Conservation (phyloP, 2,329 filamentous ascomycete genomes). For the Berkeleyomyces basicola region DNA sequence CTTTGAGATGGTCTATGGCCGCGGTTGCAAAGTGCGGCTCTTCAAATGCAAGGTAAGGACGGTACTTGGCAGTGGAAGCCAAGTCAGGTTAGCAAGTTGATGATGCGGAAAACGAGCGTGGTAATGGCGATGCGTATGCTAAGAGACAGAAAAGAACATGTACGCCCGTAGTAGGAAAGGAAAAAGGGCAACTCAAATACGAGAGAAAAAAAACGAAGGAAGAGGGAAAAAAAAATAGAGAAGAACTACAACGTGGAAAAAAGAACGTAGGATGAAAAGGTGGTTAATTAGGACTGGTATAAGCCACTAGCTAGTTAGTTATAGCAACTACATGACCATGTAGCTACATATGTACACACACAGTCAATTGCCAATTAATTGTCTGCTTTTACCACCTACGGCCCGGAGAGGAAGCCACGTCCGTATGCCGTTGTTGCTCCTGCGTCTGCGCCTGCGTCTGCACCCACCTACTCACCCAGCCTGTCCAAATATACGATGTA, state of each 20-base stretch:
- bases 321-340: too few relatives aligned
- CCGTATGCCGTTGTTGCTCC: background rate
- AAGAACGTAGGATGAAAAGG: background rate
- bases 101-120: background rate
- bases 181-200: constrained; percentile 5
- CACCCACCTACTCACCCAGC: too few relatives aligned
- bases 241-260: constrained; percentile 5
- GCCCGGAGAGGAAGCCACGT: background rate
- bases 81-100: background rate
- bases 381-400: background rate
- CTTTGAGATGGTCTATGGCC: too few relatives aligned
- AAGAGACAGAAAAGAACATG: constrained; percentile 2
- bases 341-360: too few relatives aligned
- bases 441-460: background rate
- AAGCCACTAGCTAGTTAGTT: too few relatives aligned
- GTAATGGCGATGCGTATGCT: background rate
- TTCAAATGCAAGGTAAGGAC: background rate
- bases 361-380: too few relatives aligned
- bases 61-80: background rate
- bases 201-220: constrained; percentile 13
- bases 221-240: constrained; percentile 10
- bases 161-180: constrained; percentile 3
- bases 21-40: background rate
- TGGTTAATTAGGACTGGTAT: background rate
- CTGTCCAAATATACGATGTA: too few relatives aligned